Evolutionary conservation across 805 yeast genomes (phyloP), one percentile per base, ranked within the genome.

Genomic region (Metschnikowia amazonensis): DNA sequence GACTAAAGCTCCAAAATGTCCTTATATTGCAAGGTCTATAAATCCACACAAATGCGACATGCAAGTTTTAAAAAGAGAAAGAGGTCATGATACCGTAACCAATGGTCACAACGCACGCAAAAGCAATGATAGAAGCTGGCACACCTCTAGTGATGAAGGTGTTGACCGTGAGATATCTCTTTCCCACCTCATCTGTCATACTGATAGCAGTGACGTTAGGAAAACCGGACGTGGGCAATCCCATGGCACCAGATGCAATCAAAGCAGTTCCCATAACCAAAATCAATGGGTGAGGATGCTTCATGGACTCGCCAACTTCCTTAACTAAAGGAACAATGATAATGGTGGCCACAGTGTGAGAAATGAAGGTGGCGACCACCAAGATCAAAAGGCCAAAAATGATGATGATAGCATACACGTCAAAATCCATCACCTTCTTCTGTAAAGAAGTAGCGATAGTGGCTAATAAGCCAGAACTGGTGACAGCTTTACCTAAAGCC

Each of bases 401-500:
- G 6, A 86, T 60, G 53, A 86, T 75, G 30, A 94, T 84, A 3
- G 84, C 81, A 59, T 85, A 89, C 32, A 89, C 64, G 6, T 88
- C 80, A 50, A 86, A 76, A 27, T 76, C 81, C 46, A 75, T 76
- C n/a, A 92, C 86, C 47, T 76, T 67, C 1, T 65, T 58, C 59
- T 86, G 89, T 47, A 94, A 86, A 1, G 72, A 62, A 2, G 67
- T 53, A 0, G 99, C 98, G 48, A 90, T 83, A 0, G 92, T 82
- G 5, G 81, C 75, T 46, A 92, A 74, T 45, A 92, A 71, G 0
- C 98, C 98, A 1, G 96, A 88, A 7, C 94, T 83, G 1, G 96
- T 81, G 1, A 92, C 98, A 0, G 96, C 96, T 62, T 89, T 89
- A 46, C 99, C 99, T 42, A 92, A 72, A 0, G 97, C 95, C 43